Percentiles rank a stretch among this genome's conserved stretches.
Evolutionary conservation across 768 basidiomycete genomes (phyloP).

Genomic region (Lactifluus subvellereus): DNA sequence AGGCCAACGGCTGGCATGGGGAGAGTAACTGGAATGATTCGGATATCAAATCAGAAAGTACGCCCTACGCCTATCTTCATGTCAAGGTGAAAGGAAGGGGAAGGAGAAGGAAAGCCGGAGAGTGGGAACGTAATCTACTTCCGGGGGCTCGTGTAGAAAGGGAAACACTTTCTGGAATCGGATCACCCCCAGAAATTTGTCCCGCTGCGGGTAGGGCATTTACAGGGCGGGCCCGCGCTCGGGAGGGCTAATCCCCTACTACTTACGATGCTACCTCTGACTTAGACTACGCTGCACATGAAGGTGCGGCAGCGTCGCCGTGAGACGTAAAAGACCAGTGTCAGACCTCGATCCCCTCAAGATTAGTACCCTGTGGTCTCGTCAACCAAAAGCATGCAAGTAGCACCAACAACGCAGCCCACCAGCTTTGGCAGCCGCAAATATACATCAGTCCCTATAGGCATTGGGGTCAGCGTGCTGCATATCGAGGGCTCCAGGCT

Average conservation of each 20-base stretch:
- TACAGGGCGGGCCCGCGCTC: neutral
- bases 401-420: conserved; percentile 26
- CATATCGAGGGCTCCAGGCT: neutral
- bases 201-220: neutral
- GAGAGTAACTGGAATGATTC: no score
- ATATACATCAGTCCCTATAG: conserved; percentile 75
- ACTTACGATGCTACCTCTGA: neutral
- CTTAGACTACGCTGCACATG: neutral
- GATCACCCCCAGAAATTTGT: neutral
- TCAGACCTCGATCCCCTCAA: conserved; percentile 79
- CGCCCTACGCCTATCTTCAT: no score
- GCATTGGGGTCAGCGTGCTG: conserved; percentile 4
- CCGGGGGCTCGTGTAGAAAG: neutral
- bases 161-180: neutral
- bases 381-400: neutral
- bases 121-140: neutral
- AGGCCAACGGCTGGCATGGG: no score
- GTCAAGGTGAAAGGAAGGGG: neutral
- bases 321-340: neutral
- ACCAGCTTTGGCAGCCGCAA: conserved; percentile 76
- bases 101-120: neutral
- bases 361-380: conserved; percentile 62
- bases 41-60: no score
- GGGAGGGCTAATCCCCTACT: neutral
- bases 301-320: neutral